Evolutionary conservation across 163 green algal species (phyloP).

Genomic region (Prototheca cutis): DNA sequence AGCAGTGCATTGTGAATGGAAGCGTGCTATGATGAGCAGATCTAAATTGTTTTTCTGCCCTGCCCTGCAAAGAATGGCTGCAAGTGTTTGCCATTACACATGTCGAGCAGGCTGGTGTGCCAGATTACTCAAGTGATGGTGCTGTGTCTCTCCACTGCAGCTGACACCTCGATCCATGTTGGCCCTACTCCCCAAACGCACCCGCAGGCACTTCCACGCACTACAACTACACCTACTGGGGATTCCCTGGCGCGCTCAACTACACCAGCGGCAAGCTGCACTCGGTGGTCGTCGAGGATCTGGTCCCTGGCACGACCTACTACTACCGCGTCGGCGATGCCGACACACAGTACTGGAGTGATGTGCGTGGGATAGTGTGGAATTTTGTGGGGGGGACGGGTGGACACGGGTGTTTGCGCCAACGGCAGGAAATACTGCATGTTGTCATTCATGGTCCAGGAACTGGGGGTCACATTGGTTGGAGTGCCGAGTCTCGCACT

Average conservation of each 20-base stretch:
- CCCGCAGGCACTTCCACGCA: background rate
- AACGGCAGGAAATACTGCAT: too few species aligned
- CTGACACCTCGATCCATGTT: background rate
- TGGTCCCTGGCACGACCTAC: background rate
- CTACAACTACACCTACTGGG: constrained; percentile 3
- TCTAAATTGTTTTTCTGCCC: background rate
- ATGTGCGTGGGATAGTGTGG: background rate
- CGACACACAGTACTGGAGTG: background rate
- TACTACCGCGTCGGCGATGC: background rate
- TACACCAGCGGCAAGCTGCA: constrained; percentile 1
- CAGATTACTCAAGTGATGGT: too few species aligned
- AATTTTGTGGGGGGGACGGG: background rate
- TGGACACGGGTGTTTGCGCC: too few species aligned
- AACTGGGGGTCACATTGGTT: too few species aligned
- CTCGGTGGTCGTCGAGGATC: background rate
- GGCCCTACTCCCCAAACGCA: background rate
- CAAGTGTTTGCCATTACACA: background rate
- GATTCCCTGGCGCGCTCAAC: background rate
- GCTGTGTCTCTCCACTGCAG: background rate
- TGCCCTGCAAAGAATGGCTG: background rate
- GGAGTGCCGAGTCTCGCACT: background rate
- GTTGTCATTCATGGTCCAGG: too few species aligned
- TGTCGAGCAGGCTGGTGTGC: too few species aligned
- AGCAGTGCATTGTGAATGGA: too few species aligned
- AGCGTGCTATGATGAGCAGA: too few species aligned